A percentile compares a stretch with the other conserved stretches of the same genome.
These are phyloP conservation scores for Cadophora sp. DNA, from an alignment of 2,329 filamentous ascomycete species.

Conservation along the genomic window DNA sequence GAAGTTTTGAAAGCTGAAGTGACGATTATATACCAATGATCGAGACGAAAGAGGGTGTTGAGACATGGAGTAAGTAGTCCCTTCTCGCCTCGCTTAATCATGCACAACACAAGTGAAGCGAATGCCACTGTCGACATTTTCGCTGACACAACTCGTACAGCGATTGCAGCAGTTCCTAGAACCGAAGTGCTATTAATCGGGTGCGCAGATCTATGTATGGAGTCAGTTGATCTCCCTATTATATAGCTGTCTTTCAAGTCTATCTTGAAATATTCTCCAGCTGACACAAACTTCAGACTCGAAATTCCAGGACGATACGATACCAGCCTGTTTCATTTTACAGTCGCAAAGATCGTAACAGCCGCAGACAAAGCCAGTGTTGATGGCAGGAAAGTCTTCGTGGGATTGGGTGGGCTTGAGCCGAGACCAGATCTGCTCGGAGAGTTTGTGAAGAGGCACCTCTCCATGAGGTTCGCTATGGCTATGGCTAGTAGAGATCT, in stretches of 20 bases:
- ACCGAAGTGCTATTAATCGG: neutral
- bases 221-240: neutral
- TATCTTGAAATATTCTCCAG: too few species aligned
- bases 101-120: neutral
- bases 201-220: neutral
- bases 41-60: neutral
- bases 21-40: neutral
- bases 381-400: neutral
- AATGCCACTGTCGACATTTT: neutral
- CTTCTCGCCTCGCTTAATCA: neutral
- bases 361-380: neutral
- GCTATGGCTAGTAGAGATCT: constrained; percentile 15
- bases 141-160: neutral
- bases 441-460: neutral
- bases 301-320: neutral
- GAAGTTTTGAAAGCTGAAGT: neutral
- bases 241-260: too few species aligned
- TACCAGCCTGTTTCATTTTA: neutral
- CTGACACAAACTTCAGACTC: neutral
- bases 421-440: neutral
- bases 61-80: neutral
- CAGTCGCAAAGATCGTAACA: too few species aligned
- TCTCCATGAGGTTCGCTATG: constrained; percentile 14
- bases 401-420: neutral
- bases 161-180: neutral